These are phyloP conservation scores for Geum urbanum DNA, from an alignment of 306 rosid species.

Conservation along the genomic window DNA sequence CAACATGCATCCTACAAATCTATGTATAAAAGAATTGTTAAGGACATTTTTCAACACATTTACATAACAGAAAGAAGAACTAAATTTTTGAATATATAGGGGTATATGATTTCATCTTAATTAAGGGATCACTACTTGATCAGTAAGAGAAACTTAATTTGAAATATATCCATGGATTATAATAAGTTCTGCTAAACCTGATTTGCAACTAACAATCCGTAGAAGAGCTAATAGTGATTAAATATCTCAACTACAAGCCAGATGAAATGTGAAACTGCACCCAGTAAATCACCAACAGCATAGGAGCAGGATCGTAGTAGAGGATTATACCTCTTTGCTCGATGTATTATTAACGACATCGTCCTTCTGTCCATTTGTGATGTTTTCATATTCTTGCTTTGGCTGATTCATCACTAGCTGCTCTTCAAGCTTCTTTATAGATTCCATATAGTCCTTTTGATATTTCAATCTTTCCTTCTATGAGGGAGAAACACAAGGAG, in stretches of 20 bases:
- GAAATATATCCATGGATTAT: background rate
- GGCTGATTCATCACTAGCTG: conserved; percentile 56
- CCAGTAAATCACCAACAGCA: background rate
- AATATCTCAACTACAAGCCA: background rate
- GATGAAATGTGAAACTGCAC: too few species aligned
- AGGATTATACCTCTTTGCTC: conserved; percentile 40
- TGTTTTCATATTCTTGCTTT: conserved; percentile 41
- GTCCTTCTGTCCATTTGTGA: conserved; percentile 28
- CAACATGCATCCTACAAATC: conserved; percentile 22
- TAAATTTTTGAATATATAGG: background rate
- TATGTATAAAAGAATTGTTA: background rate
- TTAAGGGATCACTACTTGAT: background rate
- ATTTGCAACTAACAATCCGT: background rate
- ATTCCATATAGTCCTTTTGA: conserved; percentile 83
- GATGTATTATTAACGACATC: conserved; percentile 29
- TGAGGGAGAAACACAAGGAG: conserved; percentile 25
- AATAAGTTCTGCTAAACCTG: background rate
- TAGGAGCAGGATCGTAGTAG: background rate
- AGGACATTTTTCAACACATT: background rate
- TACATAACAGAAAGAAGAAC: background rate
- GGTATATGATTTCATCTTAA: background rate
- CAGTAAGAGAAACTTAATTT: background rate
- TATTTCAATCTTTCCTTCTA: conserved; percentile 81
- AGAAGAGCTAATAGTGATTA: background rate
- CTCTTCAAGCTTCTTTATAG: conserved; percentile 88